phyloP scores from a whole-genome alignment of 768 basidiomycete genomes.

The Tricholomella constricta region DNA sequence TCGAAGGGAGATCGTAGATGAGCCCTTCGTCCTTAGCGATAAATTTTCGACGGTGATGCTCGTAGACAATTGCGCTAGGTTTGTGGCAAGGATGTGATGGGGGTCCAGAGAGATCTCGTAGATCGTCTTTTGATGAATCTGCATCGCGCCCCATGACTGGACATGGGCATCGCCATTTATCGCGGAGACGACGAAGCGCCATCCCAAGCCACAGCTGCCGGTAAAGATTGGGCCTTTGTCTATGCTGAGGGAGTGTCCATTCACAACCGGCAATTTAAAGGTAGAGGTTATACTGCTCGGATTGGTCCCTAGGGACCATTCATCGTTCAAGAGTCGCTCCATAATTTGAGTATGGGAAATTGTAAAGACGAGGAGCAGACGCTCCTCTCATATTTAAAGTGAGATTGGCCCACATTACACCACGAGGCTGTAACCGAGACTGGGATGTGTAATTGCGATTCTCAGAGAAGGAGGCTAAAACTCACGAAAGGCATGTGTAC shows the following conservation, averaged over 20 bases:
- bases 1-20: not conserved
- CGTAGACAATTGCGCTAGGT: not conserved
- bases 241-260: constrained; percentile 1
- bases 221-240: not conserved
- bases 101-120: constrained; percentile 9
- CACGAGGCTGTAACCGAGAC: too few species aligned
- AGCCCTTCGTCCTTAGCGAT: not conserved
- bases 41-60: not conserved
- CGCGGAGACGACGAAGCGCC: constrained; percentile 3
- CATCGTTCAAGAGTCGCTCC: constrained; percentile 2
- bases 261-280: not conserved
- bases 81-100: not conserved
- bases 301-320: constrained; percentile 3
- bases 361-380: not conserved
- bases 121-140: not conserved
- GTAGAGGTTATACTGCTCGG: constrained; percentile 4
- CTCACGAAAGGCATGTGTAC: too few species aligned
- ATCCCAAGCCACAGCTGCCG: constrained; percentile 12
- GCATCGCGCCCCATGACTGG: not conserved
- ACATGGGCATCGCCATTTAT: not conserved
- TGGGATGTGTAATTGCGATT: too few species aligned
- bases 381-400: not conserved
- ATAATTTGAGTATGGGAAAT: not conserved
- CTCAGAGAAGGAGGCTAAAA: too few species aligned
- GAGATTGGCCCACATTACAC: not conserved